Base-by-base conservation (phyloP, 2,329 filamentous ascomycete genomes). In the Hawksworthiomyces lignivorus region DNA sequence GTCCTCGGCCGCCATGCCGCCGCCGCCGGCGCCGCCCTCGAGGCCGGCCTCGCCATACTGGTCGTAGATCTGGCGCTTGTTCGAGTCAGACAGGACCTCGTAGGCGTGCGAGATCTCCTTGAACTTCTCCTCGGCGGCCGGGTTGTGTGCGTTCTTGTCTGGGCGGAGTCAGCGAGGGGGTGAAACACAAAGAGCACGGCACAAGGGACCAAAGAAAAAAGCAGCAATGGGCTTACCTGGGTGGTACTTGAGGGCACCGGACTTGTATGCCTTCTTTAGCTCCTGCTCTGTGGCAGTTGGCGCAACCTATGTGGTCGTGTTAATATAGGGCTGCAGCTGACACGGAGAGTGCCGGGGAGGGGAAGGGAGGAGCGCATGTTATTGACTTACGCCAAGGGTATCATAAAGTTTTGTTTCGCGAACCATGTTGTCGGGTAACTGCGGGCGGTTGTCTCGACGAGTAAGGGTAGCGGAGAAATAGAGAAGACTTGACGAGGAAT, bases 131-230 rank as follows among this genome's bases (percentile, higher is more conserved):
- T 90, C 88, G 39, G 92, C 89, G 20, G 82, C 84, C 30, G 89
- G 88, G 71, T 94, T 94, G 71, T 92, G 80, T 51, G 83, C 80
- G 67, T 98, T 98, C 77, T 98, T 98, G 68, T 98, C 90, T 94
- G 53, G 29, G 44, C 20, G 10, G 19, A 7, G 45, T 26, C 11
- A 43, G n/a, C 22, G 43, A 55, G 41, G 54, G 52, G 4, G 31
- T 14, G 18, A 31, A 18, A n/a, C 21, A 11, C 3, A 46, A 17
- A 39, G 27, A 28, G 17, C 3, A 30, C 10, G 17, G n/a, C 15
- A 31, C 5, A 17, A 35, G 12, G 35, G 18, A 38, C 14, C 24
- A 15, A 12, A 28, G 27, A 7, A 12, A 32, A 15, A 39, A 14
- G 28, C 15, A 19, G 33, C n/a, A 45, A 62, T n/a, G n/a, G n/a